Evolutionary conservation across 2,329 filamentous ascomycete species (phyloP).

Genomic region (Pseudonectria foliicola): DNA sequence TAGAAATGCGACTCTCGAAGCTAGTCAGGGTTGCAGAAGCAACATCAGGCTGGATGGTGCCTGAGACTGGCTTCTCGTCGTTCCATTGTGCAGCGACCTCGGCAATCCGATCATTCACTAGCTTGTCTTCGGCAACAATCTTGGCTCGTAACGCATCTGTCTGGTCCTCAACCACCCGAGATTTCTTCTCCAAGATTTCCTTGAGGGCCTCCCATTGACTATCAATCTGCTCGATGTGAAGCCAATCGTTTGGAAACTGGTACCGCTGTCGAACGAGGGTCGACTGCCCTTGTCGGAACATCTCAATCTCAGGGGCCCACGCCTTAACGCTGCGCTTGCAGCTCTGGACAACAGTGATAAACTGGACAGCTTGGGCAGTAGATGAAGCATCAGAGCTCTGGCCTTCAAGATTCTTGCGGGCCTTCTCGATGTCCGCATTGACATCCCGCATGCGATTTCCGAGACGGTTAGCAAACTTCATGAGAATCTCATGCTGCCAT

Average conservation of each 20-base stretch:
- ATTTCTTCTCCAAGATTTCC: conserved; percentile 85
- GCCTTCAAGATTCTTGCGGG: conserved; percentile 80
- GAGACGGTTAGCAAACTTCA: conserved; percentile 85
- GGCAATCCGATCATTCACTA: conserved; percentile 79
- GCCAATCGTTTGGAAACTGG: conserved; percentile 88
- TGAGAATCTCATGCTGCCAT: conserved; percentile 95
- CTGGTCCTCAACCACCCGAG: conserved; percentile 93
- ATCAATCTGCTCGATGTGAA: conserved; percentile 92
- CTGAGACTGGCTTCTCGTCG: conserved; percentile 93
- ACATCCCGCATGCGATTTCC: conserved; percentile 88
- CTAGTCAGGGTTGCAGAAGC: conserved; percentile 74
- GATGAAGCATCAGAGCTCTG: conserved; percentile 91
- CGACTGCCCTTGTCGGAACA: conserved; percentile 92
- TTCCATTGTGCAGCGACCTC: conserved; percentile 87
- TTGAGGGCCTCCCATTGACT: conserved; percentile 92
- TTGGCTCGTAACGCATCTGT: conserved; percentile 92
- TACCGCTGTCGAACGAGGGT: conserved; percentile 87
- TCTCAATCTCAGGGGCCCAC: conserved; percentile 93
- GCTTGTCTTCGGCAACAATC: conserved; percentile 86
- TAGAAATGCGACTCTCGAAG: conserved; percentile 80
- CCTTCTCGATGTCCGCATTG: conserved; percentile 84
- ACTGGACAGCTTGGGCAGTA: conserved; percentile 93
- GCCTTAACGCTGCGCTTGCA: conserved; percentile 89
- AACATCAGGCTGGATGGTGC: conserved; percentile 82
- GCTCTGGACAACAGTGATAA: conserved; percentile 95